A percentile compares a stretch with the other conserved stretches of the same genome.
Conservation (phyloP, 129 eudicot genomes). For the Chrysanthemum seticuspe region DNA sequence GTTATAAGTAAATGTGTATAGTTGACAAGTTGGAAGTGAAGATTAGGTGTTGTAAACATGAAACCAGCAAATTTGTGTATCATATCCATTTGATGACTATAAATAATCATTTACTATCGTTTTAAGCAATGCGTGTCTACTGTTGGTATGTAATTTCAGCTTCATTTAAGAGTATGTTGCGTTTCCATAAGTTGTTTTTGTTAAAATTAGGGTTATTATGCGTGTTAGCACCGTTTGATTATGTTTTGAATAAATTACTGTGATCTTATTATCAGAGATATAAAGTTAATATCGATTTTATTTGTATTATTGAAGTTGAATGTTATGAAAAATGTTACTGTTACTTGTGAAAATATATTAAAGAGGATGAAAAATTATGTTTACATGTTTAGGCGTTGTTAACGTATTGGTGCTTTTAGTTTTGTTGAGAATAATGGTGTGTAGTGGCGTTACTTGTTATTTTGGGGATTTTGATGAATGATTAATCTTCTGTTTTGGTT, state of each 20-base stretch:
- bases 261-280: no score
- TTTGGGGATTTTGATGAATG: not conserved
- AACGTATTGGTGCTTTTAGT: not conserved
- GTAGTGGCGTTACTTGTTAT: not conserved
- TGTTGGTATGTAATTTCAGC: no score
- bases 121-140: not conserved
- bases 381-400: not conserved
- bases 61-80: not conserved
- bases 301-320: conserved; percentile 3
- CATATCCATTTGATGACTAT: not conserved
- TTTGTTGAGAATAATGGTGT: conserved; percentile 1
- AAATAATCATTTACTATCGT: not conserved
- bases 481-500: not conserved
- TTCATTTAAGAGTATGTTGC: no score
- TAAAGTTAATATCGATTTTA: no score
- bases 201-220: no score
- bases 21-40: not conserved
- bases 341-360: not conserved
- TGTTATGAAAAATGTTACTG: not conserved
- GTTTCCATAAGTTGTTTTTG: no score
- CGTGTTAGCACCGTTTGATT: no score
- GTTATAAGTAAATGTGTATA: not conserved
- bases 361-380: not conserved
- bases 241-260: no score
- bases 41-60: no score